Conservation (phyloP, 768 basidiomycete genomes). For the Erythrobasidium yunnanense region DNA sequence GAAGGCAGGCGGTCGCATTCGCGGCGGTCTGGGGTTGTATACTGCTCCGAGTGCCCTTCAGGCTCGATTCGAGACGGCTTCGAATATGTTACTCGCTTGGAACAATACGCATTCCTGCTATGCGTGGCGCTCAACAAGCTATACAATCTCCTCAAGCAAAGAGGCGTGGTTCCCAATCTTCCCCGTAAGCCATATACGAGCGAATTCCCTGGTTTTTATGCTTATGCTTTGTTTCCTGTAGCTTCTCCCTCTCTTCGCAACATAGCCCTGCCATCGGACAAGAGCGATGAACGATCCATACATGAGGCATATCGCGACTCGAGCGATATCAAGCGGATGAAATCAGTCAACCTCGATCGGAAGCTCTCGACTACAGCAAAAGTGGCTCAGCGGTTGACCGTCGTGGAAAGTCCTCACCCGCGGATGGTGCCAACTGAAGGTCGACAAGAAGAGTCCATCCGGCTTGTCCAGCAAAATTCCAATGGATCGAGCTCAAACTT, state of each 20-base stretch:
- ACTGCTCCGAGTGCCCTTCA: conserved; percentile 55
- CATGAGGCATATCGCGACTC: conserved; percentile 76
- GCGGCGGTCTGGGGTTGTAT: conserved; percentile 43
- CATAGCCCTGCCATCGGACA: conserved; percentile 39
- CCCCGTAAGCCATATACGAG: conserved; percentile 47
- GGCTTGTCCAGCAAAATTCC: conserved; percentile 3
- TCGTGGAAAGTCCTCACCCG: conserved; percentile 88
- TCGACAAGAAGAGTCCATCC: neutral
- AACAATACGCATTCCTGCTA: conserved; percentile 93
- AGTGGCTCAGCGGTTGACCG: conserved; percentile 81
- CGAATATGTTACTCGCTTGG: conserved; percentile 79
- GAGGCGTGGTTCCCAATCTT: conserved; percentile 75
- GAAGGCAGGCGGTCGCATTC: neutral
- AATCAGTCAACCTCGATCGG: conserved; percentile 84
- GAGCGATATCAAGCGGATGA: conserved; percentile 84
- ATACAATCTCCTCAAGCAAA: conserved; percentile 73
- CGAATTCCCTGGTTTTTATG: neutral
- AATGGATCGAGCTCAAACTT: neutral
- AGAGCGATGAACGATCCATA: conserved; percentile 38
- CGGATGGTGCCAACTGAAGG: conserved; percentile 42
- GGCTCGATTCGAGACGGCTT: conserved; percentile 52
- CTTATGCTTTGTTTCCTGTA: conserved; percentile 34
- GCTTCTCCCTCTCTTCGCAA: conserved; percentile 29
- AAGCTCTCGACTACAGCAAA: conserved; percentile 80
- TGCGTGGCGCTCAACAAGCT: conserved; percentile 88